Base-by-base conservation (phyloP, 805 yeast species). In the Candida railenensis region DNA sequence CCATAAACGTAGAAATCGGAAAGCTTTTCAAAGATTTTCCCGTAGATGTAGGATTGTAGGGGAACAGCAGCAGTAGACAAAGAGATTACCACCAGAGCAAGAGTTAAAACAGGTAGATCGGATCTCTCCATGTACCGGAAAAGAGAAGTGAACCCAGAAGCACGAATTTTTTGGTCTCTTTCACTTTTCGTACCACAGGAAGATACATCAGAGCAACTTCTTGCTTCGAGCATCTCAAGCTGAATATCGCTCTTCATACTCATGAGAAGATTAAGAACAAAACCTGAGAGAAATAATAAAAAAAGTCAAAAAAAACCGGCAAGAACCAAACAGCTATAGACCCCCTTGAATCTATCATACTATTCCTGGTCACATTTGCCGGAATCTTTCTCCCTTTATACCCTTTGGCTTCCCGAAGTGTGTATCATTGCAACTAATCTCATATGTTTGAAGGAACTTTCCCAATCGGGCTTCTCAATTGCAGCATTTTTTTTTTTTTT, bases 1-100 rank as follows among this genome's bases (percentile, higher is more conserved):
- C 22, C 9, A 0, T 77, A 77, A 2, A 47, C 33, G 4, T 67
- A 57, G 34, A 52, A 68, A 33, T 30, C 48, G 40, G 68, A 50
- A 12, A 72, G 55, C 22, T 55, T 65, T 2, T 59, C 56, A 19
- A 91, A 87, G 0, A 86, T 73, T 45, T 76, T 65, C 2, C 96
- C 94, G 49, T 85, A 78, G 12, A 90, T 55, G 2, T 87, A 71
- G 0, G 95, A 78, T 16, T 80, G 76, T 2, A 77, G 71, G 0
- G 89, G 83, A 0, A 88, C 80, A 0, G 78, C 77, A 2, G 78
- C 57, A 0, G 90, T 81, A n/a, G 82, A 70, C 1, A 75, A 52
- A 8, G 71, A 51, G 15, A 86, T 76, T n/a, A 76, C 53, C 0
- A 70, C 2, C 0, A 58, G 18, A 1, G 73, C 75, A 7, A 65